Evolutionary conservation across 140 eudicot genomes (phyloP).

Genomic region (Anethum foeniculum): DNA sequence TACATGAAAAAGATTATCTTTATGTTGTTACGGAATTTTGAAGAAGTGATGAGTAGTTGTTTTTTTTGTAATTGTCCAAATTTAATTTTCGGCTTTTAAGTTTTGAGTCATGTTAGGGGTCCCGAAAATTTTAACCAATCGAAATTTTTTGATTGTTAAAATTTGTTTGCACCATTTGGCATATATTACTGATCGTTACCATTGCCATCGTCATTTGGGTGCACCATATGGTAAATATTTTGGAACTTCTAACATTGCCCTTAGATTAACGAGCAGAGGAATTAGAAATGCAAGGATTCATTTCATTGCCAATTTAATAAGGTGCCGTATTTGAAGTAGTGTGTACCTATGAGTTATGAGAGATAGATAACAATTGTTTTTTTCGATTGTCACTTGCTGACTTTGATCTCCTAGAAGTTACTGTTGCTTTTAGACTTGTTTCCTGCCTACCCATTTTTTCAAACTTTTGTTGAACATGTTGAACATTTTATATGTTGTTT

Average conservation of each 20-base stretch:
- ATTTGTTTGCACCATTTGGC: not conserved
- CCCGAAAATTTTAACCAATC: too few relatives aligned
- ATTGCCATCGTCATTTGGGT: not conserved
- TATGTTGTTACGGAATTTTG: not conserved
- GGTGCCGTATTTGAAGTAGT: not conserved
- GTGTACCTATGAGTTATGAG: not conserved
- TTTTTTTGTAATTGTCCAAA: not conserved
- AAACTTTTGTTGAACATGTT: not conserved
- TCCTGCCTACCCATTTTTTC: not conserved
- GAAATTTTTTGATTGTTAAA: not conserved
- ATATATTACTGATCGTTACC: not conserved
- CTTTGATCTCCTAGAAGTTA: not conserved
- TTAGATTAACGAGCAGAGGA: not conserved
- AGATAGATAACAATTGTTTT: not conserved
- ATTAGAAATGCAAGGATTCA: not conserved
- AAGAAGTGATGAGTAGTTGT: not conserved
- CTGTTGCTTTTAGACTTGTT: not conserved
- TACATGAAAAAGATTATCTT: not conserved
- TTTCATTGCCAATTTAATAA: not conserved
- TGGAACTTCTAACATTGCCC: not conserved
- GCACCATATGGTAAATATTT: not conserved
- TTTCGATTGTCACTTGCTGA: not conserved
- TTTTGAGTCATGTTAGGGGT: not conserved
- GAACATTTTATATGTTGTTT: not conserved
- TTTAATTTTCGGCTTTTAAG: not conserved